A percentile compares a stretch with the other conserved stretches of the same genome.
These are phyloP conservation scores for Tylopilus subfusipes DNA, from an alignment of 768 basidiomycete genomes.

Conservation along the genomic window DNA sequence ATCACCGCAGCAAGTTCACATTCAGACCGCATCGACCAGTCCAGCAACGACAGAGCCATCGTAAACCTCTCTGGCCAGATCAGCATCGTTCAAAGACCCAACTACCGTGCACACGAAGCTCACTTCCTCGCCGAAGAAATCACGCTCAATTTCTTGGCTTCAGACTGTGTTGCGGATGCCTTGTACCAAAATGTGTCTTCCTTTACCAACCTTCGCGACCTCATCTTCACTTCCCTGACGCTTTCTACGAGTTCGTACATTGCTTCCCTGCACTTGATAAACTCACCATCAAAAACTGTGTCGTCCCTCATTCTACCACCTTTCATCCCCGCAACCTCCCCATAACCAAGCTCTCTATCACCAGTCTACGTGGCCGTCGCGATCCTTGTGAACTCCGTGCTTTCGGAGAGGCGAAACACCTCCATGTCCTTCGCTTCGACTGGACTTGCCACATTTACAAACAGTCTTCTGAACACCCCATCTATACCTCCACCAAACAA, in stretches of 20 bases:
- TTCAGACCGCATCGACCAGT: conserved; percentile 25
- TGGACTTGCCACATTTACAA: conserved; percentile 39
- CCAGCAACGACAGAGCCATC: conserved; percentile 22
- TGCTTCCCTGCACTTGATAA: conserved; percentile 34
- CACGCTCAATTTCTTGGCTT: too few species aligned
- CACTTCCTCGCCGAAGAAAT: too few species aligned
- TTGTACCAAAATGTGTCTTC: conserved; percentile 16
- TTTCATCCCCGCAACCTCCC: conserved; percentile 37
- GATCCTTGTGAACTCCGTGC: conserved; percentile 28
- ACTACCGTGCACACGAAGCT: too few species aligned
- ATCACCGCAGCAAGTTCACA: conserved; percentile 16
- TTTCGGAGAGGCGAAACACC: conserved; percentile 35
- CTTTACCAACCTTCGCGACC: conserved; percentile 36
- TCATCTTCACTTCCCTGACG: conserved; percentile 37
- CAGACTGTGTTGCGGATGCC: conserved; percentile 13
- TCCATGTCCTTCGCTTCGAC: conserved; percentile 43
- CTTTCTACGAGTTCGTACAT: conserved; percentile 36
- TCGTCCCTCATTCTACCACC: conserved; percentile 16
- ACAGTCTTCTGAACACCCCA: conserved; percentile 12
- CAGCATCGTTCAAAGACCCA: too few species aligned
- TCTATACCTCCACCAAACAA: conserved; percentile 1
- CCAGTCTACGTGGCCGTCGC: conserved; percentile 33
- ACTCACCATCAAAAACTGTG: conserved; percentile 42
- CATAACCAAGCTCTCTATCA: conserved; percentile 42
- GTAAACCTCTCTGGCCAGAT: too few species aligned